Evolutionary conservation across 768 basidiomycete genomes (phyloP).

Genomic region (Agrocybe chaxingu): DNA sequence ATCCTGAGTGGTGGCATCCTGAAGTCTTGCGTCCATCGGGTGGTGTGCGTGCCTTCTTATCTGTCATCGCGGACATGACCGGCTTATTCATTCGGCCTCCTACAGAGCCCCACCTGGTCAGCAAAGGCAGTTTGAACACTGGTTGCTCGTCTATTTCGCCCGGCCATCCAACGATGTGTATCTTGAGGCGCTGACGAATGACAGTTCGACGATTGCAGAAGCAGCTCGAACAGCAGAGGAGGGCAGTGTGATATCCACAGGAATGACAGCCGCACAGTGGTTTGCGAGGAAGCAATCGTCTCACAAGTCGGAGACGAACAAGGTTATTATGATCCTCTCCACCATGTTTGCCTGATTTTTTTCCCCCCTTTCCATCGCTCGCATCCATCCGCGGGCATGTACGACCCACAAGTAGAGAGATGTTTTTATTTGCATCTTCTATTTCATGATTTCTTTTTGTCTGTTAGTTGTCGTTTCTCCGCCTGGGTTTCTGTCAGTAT

Average conservation of each 20-base stretch:
- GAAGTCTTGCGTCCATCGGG: constrained; percentile 57
- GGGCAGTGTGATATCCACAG: constrained; percentile 11
- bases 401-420: no score
- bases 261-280: constrained; percentile 26
- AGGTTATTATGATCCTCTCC: constrained; percentile 1
- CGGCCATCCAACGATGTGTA: constrained; percentile 46
- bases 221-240: constrained; percentile 26
- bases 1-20: constrained; percentile 61
- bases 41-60: constrained; percentile 35
- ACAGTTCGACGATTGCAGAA: constrained; percentile 43
- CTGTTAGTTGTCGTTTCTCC: no score
- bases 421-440: no score
- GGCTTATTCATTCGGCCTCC: neutral
- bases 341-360: no score
- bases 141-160: constrained; percentile 62
- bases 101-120: constrained; percentile 45
- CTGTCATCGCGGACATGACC: neutral
- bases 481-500: no score
- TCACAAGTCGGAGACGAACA: constrained; percentile 10
- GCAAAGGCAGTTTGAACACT: constrained; percentile 46
- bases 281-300: constrained; percentile 20
- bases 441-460: no score
- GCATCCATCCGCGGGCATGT: no score
- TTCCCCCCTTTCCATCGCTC: no score
- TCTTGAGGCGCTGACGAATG: constrained; percentile 41